phyloP scores from a whole-genome alignment of 2,329 filamentous ascomycete genomes.

The Phialemonium atrogriseum region DNA sequence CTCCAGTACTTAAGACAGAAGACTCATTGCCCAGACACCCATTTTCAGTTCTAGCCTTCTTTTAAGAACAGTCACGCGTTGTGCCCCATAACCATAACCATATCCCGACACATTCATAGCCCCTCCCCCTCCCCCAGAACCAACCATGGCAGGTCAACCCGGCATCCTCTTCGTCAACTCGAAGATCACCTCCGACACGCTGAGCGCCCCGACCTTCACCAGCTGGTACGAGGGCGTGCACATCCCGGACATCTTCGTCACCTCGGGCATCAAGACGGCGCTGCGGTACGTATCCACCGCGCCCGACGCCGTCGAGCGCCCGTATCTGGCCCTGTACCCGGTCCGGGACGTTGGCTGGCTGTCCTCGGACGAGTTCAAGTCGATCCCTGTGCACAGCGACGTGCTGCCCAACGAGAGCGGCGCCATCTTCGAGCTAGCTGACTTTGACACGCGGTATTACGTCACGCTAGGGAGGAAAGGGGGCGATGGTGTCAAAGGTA shows the following conservation, averaged over 20 bases:
- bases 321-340: constrained; percentile 9
- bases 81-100: no score
- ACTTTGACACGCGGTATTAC: constrained; percentile 9
- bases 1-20: no score
- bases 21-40: no score
- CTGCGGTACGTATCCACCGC: constrained; percentile 4
- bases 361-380: constrained; percentile 5
- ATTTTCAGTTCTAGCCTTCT: no score
- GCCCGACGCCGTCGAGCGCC: neutral
- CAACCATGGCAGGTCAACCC: constrained; percentile 4
- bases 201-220: constrained; percentile 5
- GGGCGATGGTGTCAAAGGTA: no score
- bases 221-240: constrained; percentile 11
- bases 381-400: constrained; percentile 7
- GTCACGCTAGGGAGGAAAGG: constrained; percentile 2
- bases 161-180: constrained; percentile 8
- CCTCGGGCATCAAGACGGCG: constrained; percentile 3
- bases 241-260: constrained; percentile 10
- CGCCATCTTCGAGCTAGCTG: constrained; percentile 8
- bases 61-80: no score
- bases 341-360: constrained; percentile 9
- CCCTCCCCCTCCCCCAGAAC: no score
- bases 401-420: constrained; percentile 6
- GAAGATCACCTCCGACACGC: constrained; percentile 3
- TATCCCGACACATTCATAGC: no score